A percentile compares a stretch with the other conserved stretches of the same genome.
phyloP scores from a whole-genome alignment of 805 yeast genomes.

The Pichia exigua region DNA sequence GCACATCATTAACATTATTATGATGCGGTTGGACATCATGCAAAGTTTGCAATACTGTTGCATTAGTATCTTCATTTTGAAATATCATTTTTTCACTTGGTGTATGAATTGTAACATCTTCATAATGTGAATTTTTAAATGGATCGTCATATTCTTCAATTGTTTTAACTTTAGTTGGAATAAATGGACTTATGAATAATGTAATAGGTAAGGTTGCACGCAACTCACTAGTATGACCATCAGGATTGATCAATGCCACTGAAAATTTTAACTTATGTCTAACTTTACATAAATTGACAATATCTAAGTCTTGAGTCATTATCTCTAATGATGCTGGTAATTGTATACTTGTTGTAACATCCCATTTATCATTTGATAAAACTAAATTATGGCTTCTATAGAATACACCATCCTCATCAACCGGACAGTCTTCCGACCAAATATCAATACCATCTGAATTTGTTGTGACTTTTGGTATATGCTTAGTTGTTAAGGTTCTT shows the following conservation, averaged over 20 bases:
- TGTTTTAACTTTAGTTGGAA: slow-evolving; percentile 51
- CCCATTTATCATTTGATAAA: slow-evolving; percentile 63
- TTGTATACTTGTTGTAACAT: slow-evolving; percentile 47
- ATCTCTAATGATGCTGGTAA: slow-evolving; percentile 68
- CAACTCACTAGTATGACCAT: slow-evolving; percentile 87
- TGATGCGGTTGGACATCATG: background rate
- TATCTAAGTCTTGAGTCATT: slow-evolving; percentile 82
- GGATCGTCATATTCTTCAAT: slow-evolving; percentile 24
- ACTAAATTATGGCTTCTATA: slow-evolving; percentile 24
- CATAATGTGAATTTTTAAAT: slow-evolving; percentile 14
- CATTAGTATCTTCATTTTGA: slow-evolving; percentile 16
- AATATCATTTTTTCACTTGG: slow-evolving; percentile 24
- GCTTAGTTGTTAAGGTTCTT: slow-evolving; percentile 45
- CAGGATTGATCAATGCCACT: slow-evolving; percentile 74
- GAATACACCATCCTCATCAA: slow-evolving; percentile 33
- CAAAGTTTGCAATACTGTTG: background rate
- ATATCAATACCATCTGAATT: slow-evolving; percentile 36
- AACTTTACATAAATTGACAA: slow-evolving; percentile 63
- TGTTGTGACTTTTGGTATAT: slow-evolving; percentile 31
- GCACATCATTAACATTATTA: slow-evolving; percentile 1
- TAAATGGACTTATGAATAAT: slow-evolving; percentile 54
- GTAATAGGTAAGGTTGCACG: slow-evolving; percentile 82
- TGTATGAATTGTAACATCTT: slow-evolving; percentile 23
- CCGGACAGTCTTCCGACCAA: slow-evolving; percentile 28
- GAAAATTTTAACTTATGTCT: slow-evolving; percentile 83